Percentiles rank a stretch among this genome's conserved stretches.
phyloP scores from a whole-genome alignment of 345 rosid species.

The Salix arbutifolia region DNA sequence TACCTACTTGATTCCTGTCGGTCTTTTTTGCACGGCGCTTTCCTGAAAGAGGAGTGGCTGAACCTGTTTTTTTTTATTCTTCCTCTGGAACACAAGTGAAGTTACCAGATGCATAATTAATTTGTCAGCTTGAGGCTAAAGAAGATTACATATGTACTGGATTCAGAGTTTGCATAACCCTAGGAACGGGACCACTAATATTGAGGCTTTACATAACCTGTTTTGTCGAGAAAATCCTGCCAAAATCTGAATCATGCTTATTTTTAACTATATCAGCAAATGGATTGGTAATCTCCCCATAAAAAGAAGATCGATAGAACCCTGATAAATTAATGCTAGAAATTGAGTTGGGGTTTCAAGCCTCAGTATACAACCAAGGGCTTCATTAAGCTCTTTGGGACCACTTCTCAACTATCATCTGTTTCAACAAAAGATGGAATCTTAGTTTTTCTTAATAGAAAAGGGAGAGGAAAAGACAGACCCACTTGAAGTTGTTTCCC shows the following conservation, averaged over 20 bases:
- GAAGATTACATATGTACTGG: conserved; percentile 27
- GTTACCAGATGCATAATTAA: conserved; percentile 11
- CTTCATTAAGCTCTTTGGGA: conserved; percentile 39
- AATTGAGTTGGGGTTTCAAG: conserved; percentile 30
- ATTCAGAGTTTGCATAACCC: conserved; percentile 44
- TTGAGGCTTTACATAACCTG: conserved; percentile 53
- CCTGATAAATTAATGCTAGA: conserved; percentile 16
- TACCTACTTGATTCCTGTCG: neutral
- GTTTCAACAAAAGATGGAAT: conserved; percentile 23
- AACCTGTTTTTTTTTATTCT: neutral
- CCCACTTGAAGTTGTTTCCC: conserved; percentile 39
- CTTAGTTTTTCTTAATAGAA: conserved; percentile 9
- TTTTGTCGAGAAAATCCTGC: conserved; percentile 47
- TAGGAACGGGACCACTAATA: conserved; percentile 58
- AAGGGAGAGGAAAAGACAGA: conserved; percentile 8
- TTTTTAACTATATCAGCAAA: conserved; percentile 25
- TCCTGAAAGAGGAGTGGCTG: neutral
- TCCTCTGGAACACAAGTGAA: neutral
- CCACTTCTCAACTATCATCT: conserved; percentile 67
- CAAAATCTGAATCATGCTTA: conserved; percentile 56
- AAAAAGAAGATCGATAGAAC: conserved; percentile 23
- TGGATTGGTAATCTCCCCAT: conserved; percentile 31
- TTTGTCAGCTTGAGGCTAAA: conserved; percentile 24
- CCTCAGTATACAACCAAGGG: conserved; percentile 31
- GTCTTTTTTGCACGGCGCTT: neutral